These are phyloP conservation scores for Zoysia matrella DNA, from an alignment of 202 grass and related monocot genomes.

Conservation along the genomic window DNA sequence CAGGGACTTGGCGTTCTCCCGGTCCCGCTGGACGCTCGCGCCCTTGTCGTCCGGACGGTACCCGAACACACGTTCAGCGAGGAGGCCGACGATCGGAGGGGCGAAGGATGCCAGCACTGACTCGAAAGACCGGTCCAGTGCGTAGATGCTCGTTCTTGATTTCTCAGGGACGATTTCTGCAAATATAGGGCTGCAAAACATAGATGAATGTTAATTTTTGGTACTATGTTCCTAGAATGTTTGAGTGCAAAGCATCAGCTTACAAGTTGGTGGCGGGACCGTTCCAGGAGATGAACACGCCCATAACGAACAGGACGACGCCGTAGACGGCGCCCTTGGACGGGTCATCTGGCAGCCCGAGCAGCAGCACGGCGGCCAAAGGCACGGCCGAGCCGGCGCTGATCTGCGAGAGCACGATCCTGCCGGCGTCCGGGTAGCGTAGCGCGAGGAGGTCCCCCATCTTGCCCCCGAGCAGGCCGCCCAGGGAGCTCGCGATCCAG, in stretches of 20 bases:
- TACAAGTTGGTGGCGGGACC: conserved; percentile 72
- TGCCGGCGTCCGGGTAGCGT: conserved; percentile 54
- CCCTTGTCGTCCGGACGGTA: conserved; percentile 62
- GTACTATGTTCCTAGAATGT: too few relatives aligned
- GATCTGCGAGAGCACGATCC: conserved; percentile 72
- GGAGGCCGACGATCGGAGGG: conserved; percentile 68
- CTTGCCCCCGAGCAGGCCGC: conserved; percentile 60
- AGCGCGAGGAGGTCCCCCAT: conserved; percentile 65
- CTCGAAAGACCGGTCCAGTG: conserved; percentile 59
- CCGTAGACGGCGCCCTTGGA: conserved; percentile 42
- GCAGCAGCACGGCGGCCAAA: conserved; percentile 62
- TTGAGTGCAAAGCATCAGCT: background rate
- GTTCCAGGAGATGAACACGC: conserved; percentile 69
- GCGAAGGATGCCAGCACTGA: conserved; percentile 65
- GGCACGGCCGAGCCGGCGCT: conserved; percentile 58
- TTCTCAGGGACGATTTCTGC: conserved; percentile 73
- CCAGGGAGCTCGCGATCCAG: conserved; percentile 55
- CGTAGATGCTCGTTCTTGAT: conserved; percentile 71
- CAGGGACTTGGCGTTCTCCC: conserved; percentile 64
- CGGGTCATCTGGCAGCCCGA: conserved; percentile 59
- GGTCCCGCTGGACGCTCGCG: conserved; percentile 32
- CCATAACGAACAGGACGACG: conserved; percentile 60
- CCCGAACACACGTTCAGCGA: conserved; percentile 64
- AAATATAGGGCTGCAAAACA: conserved; percentile 62
- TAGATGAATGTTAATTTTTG: too few relatives aligned